Base-by-base conservation (phyloP, 225 moss, liverwort and hornwort species). In the Marchantia polymorpha region DNA sequence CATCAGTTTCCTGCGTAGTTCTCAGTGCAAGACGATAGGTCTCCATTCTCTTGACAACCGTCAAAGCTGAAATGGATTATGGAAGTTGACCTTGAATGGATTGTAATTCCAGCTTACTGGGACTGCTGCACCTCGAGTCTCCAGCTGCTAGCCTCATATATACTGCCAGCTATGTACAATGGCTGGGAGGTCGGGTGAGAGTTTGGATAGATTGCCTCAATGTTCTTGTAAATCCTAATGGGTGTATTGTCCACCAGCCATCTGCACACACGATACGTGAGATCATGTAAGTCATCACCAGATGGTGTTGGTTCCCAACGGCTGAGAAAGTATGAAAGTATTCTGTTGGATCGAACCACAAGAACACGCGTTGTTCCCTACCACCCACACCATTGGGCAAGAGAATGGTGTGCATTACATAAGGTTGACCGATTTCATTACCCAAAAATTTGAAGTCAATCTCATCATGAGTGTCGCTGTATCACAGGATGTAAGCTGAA, bases 311-410 rank as follows among this genome's bases (percentile, higher is more conserved):
- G 7, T 91, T 89, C 90, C 90, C 89, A 78, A 91, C 82, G 79
- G 89, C 72, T 66, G 84, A 83, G 82, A 89, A 91, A 11, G 79
- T 74, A 69, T 91, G 90, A 55, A 87, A 89, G 29, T 85, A 81
- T 48, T 68, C 23, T 51, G 84, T 64, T 10, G 87, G 89, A 79
- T 90, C 85, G 67, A 87, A 90, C 89, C 89, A 88, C 0, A 87
- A 81, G 7, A 59, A 8, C 25, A 83, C 48, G 56, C 87, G 83
- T 78, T 90, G 83, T 79, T 88, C 89, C 3, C 85, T 73, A 6
- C n/a, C 52, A 20, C 51, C 73, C 6, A 11, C 52, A 16, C 51
- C 73, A n/a, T 73, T 73, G 7, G 51, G 52, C 7, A 73, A 51
- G 7, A 73, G 19, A 23, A 52, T 73, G 49, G 73, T 73, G 7